phyloP scores from a whole-genome alignment of 2,329 filamentous ascomycete genomes.

The Stachybotrys echinatus region DNA sequence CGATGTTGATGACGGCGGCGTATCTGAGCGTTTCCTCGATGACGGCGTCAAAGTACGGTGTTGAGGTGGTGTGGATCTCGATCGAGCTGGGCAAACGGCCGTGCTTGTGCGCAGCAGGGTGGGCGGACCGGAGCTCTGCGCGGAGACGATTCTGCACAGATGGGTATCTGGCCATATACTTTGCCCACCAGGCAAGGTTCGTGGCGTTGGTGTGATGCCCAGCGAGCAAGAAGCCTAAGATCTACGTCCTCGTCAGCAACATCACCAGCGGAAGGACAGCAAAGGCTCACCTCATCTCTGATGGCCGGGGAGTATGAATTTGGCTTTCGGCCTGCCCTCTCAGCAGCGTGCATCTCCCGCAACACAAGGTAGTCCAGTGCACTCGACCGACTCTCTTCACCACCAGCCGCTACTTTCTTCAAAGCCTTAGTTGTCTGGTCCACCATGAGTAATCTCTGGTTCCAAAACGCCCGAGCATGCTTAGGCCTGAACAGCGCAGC shows the following conservation, averaged over 20 bases:
- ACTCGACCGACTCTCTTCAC: slow-evolving; percentile 9
- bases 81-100: slow-evolving; percentile 19
- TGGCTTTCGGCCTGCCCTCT: slow-evolving; percentile 20
- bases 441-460: slow-evolving; percentile 12
- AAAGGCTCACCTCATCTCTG: slow-evolving; percentile 23
- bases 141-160: slow-evolving; percentile 18
- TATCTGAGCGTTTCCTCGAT: slow-evolving; percentile 29
- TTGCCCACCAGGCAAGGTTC: slow-evolving; percentile 21
- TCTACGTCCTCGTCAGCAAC: slow-evolving; percentile 4
- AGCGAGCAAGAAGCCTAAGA: slow-evolving; percentile 21
- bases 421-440: slow-evolving; percentile 14
- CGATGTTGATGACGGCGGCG: slow-evolving; percentile 20
- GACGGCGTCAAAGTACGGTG: slow-evolving; percentile 31
- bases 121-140: slow-evolving; percentile 13
- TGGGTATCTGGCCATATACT: slow-evolving; percentile 17
- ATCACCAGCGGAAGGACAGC: neutral
- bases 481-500: slow-evolving; percentile 15
- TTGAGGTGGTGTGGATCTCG: slow-evolving; percentile 19
- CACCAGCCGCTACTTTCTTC: slow-evolving; percentile 7
- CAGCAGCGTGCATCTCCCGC: slow-evolving; percentile 23
- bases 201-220: slow-evolving; percentile 23
- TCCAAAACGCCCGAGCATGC: slow-evolving; percentile 17
- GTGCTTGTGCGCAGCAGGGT: slow-evolving; percentile 11
- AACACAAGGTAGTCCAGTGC: slow-evolving; percentile 27
- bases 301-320: slow-evolving; percentile 25